phyloP scores from a whole-genome alignment of 176 grass and related monocot species.

The Rhynchospora tenuis region DNA sequence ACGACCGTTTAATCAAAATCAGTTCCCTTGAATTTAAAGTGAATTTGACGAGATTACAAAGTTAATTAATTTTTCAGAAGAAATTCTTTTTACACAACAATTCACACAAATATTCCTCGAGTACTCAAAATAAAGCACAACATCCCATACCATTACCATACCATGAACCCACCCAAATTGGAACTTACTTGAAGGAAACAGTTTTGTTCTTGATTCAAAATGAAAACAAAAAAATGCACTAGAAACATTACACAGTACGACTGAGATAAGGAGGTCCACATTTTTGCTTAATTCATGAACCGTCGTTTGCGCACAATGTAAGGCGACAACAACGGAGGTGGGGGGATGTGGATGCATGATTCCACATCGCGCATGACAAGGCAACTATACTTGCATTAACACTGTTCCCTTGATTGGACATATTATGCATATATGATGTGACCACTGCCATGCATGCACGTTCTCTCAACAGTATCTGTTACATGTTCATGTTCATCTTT shows the following conservation, averaged over 20 bases:
- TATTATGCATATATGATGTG: not conserved
- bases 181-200: no score
- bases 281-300: not conserved
- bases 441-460: conserved; percentile 9
- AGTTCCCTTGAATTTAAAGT: no score
- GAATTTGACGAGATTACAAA: no score
- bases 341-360: not conserved
- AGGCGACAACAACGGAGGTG: not conserved
- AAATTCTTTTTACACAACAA: no score
- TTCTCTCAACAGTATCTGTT: not conserved
- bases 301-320: not conserved
- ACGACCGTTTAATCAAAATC: no score
- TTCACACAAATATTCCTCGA: no score
- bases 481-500: not conserved
- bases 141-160: no score
- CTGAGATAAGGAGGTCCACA: not conserved
- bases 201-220: not conserved
- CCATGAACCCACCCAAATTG: no score
- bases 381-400: not conserved
- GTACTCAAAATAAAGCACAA: no score
- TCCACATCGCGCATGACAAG: not conserved
- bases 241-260: no score
- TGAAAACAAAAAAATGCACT: not conserved
- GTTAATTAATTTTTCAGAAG: no score
- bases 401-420: not conserved